Percentiles rank a stretch among this genome's conserved stretches.
phyloP scores from a whole-genome alignment of 1,139 yeast genomes.

The Lodderomyces margitis region DNA sequence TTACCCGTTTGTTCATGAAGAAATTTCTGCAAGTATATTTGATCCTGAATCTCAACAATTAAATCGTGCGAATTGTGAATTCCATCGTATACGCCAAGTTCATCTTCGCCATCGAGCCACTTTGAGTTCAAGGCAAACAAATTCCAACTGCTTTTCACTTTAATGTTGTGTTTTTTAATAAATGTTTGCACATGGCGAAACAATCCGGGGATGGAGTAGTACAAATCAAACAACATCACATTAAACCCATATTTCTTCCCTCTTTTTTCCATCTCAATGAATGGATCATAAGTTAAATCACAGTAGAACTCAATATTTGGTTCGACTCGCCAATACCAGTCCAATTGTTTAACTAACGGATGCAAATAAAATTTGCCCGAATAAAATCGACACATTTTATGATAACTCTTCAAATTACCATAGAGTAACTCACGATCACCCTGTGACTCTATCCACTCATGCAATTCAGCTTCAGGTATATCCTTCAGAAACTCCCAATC shows the following conservation, averaged over 20 bases:
- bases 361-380: conserved; percentile 79
- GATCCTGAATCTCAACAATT: conserved; percentile 26
- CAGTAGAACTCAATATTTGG: conserved; percentile 88
- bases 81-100: conserved; percentile 6
- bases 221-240: conserved; percentile 68
- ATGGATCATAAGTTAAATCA: conserved; percentile 89
- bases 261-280: conserved; percentile 66
- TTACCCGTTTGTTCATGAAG: conserved; percentile 19
- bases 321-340: conserved; percentile 96
- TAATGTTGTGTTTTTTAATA: conserved; percentile 43
- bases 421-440: conserved; percentile 82
- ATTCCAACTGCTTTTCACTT: conserved; percentile 58
- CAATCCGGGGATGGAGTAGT: conserved; percentile 76
- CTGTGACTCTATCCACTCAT: conserved; percentile 62
- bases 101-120: conserved; percentile 21
- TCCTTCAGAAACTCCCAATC: conserved; percentile 60
- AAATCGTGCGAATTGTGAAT: conserved; percentile 21
- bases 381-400: conserved; percentile 70
- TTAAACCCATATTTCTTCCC: conserved; percentile 83
- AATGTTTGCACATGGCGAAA: conserved; percentile 70
- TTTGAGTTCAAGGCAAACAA: conserved; percentile 43
- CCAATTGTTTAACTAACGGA: conserved; percentile 60
- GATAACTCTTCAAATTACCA: conserved; percentile 74
- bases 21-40: conserved; percentile 25
- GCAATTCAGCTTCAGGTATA: conserved; percentile 33